Percentiles rank a stretch among this genome's conserved stretches.
Conservation (phyloP, 2,329 filamentous ascomycete species). For the Shiraia sp. region DNA sequence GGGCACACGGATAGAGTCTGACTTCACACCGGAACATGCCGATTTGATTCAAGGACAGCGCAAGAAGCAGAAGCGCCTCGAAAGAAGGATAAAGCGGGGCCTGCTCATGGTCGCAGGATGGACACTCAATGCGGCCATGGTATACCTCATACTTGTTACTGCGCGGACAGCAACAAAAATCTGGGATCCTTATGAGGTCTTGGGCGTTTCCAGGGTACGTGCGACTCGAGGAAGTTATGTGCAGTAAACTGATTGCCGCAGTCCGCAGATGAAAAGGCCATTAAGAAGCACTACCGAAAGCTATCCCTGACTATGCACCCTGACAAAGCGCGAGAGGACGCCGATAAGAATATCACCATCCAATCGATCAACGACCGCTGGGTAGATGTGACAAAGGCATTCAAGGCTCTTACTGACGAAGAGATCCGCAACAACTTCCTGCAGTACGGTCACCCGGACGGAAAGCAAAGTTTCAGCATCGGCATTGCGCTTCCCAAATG, state of each 20-base stretch:
- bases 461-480: conserved; percentile 97
- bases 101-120: conserved; percentile 77
- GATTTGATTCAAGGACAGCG: conserved; percentile 82
- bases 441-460: conserved; percentile 93
- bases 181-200: conserved; percentile 96
- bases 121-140: conserved; percentile 83
- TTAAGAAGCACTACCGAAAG: conserved; percentile 87
- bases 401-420: conserved; percentile 96
- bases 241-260: conserved; percentile 43
- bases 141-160: conserved; percentile 84
- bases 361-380: conserved; percentile 85
- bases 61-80: conserved; percentile 84
- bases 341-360: conserved; percentile 83
- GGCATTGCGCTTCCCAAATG: conserved; percentile 94
- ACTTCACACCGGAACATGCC: conserved; percentile 80
- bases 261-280: conserved; percentile 84
- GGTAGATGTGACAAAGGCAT: conserved; percentile 95
- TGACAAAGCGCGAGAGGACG: conserved; percentile 85
- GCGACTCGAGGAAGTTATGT: not conserved
- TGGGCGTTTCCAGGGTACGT: conserved; percentile 79
- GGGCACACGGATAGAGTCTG: conserved; percentile 78
- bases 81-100: conserved; percentile 84
- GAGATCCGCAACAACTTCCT: conserved; percentile 96
- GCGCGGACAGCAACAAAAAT: conserved; percentile 72
- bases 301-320: conserved; percentile 87